phyloP scores from a whole-genome alignment of 495 filamentous ascomycete species.

The Lophium mytilinum region DNA sequence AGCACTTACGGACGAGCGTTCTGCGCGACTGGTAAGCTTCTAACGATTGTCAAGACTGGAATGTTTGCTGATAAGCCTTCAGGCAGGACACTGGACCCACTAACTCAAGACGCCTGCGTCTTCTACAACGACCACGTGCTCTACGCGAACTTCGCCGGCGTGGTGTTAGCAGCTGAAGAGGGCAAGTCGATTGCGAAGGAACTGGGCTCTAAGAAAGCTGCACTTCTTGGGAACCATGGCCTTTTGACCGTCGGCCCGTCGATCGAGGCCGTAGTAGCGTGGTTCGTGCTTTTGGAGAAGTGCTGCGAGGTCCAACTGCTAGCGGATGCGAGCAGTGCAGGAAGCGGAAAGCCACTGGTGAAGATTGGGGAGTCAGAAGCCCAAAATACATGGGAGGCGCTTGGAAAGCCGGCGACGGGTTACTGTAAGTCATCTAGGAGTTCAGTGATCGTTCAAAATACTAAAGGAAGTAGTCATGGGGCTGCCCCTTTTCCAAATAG shows the following conservation, averaged over 20 bases:
- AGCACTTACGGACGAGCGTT: constrained; percentile 46
- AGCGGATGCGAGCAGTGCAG: constrained; percentile 34
- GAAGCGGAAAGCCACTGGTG: constrained; percentile 12
- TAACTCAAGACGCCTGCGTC: constrained; percentile 61
- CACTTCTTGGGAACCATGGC: constrained; percentile 62
- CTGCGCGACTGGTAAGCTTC: constrained; percentile 38
- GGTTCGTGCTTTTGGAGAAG: constrained; percentile 58
- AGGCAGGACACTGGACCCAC: constrained; percentile 41
- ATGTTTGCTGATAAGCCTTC: too few species aligned
- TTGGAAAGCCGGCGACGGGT: constrained; percentile 22
- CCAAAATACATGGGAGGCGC: constrained; percentile 14
- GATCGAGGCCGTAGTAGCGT: constrained; percentile 61
- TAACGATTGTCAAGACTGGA: too few species aligned
- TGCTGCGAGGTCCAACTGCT: constrained; percentile 60
- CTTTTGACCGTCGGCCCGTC: constrained; percentile 55
- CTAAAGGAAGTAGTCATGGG: not conserved
- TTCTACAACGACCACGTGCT: constrained; percentile 50
- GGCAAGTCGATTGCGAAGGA: constrained; percentile 50
- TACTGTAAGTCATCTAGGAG: not conserved
- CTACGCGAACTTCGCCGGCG: constrained; percentile 46
- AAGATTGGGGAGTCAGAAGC: constrained; percentile 15
- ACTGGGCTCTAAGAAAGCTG: constrained; percentile 55
- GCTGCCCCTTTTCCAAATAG: constrained; percentile 21
- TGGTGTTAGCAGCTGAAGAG: constrained; percentile 56
- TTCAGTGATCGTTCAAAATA: too few species aligned